phyloP scores from a whole-genome alignment of 495 filamentous ascomycete genomes.

The Annulohypoxylon moriforme region DNA sequence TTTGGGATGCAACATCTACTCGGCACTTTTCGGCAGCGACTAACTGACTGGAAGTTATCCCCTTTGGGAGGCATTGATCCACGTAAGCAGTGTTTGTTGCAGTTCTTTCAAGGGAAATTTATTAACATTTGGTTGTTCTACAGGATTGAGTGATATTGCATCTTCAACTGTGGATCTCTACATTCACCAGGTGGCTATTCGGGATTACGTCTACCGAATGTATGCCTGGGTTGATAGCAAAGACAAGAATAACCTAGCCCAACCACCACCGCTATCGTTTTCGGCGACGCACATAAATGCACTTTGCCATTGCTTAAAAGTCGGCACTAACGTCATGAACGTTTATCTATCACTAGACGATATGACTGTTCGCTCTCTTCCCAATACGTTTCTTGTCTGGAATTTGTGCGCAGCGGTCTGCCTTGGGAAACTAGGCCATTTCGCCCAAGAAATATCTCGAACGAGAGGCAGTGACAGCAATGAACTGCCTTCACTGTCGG shows the following conservation, averaged over 20 bases:
- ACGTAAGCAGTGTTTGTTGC: slow-evolving; percentile 7
- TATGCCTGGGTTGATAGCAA: slow-evolving; percentile 9
- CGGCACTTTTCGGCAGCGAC: slow-evolving; percentile 26
- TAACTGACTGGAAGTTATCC: slow-evolving; percentile 32
- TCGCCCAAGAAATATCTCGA: slow-evolving; percentile 11
- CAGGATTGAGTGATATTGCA: slow-evolving; percentile 22
- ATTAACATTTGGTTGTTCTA: background rate
- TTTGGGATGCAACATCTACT: slow-evolving; percentile 37
- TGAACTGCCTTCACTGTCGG: slow-evolving; percentile 7
- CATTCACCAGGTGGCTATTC: slow-evolving; percentile 36
- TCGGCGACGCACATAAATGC: slow-evolving; percentile 23
- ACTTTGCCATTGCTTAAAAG: slow-evolving; percentile 35
- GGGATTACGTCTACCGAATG: slow-evolving; percentile 16
- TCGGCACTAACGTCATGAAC: slow-evolving; percentile 6
- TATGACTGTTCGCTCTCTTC: slow-evolving; percentile 23
- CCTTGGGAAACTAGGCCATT: slow-evolving; percentile 30
- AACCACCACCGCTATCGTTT: background rate
- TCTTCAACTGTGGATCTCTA: slow-evolving; percentile 33
- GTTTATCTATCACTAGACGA: slow-evolving; percentile 36
- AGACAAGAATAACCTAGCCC: background rate
- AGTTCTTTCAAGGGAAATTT: background rate
- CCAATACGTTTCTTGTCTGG: slow-evolving; percentile 35
- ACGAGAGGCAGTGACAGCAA: background rate
- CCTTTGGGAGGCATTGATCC: slow-evolving; percentile 17
- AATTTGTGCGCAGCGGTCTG: slow-evolving; percentile 30